Percentiles rank a stretch among this genome's conserved stretches.
Conservation (phyloP, 2,329 filamentous ascomycete genomes). For the Alternaria triticina region DNA sequence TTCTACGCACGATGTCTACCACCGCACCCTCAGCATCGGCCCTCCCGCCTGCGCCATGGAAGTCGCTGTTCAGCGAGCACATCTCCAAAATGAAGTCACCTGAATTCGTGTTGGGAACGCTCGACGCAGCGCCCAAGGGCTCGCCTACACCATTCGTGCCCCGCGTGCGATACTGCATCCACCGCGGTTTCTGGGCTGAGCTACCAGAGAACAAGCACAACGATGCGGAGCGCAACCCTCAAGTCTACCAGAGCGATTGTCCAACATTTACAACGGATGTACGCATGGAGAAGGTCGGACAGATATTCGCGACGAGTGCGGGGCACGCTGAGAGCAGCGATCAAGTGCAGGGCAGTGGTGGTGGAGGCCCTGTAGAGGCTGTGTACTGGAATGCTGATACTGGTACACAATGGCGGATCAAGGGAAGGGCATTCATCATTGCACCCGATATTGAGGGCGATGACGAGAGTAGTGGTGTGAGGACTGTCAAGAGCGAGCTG, state of each 20-base stretch:
- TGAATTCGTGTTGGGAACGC: conserved; percentile 60
- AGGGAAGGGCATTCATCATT: conserved; percentile 77
- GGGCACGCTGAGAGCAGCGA: conserved; percentile 54
- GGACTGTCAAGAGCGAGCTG: conserved; percentile 66
- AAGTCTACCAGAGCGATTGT: conserved; percentile 75
- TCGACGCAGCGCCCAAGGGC: conserved; percentile 51
- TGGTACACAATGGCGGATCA: conserved; percentile 83
- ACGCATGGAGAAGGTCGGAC: conserved; percentile 81
- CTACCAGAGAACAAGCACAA: conserved; percentile 77
- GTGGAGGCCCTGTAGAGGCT: conserved; percentile 77
- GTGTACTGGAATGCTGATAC: conserved; percentile 78
- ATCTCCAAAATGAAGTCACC: conserved; percentile 56
- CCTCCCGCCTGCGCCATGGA: conserved; percentile 59
- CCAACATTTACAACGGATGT: conserved; percentile 86
- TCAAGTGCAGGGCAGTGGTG: conserved; percentile 60
- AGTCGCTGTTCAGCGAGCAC: conserved; percentile 57
- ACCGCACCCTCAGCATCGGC: conserved; percentile 47
- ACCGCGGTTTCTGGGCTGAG: conserved; percentile 80
- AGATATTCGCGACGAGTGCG: conserved; percentile 66
- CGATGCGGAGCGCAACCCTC: conserved; percentile 72
- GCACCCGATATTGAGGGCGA: conserved; percentile 69
- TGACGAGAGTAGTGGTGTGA: conserved; percentile 60
- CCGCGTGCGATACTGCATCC: conserved; percentile 80
- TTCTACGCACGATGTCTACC: conserved; percentile 55
- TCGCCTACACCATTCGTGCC: conserved; percentile 53